Conservation (phyloP, 192 early-diverging fungal genomes). For the Backusella mclennaniae region DNA sequence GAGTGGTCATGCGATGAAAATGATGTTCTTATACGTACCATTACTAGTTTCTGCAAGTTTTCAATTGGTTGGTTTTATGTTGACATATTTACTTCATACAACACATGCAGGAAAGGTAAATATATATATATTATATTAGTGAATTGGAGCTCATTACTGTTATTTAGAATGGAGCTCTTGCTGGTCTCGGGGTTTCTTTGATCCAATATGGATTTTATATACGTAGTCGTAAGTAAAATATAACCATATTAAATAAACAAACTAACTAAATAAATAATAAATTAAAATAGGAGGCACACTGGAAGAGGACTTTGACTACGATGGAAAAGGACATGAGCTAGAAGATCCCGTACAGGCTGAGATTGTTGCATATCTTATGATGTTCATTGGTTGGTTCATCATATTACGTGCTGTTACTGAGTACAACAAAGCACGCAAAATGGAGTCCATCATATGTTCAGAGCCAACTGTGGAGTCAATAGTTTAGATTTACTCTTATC, state of each 20-base stretch:
- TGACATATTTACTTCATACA: constrained; percentile 85
- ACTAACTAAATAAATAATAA: neutral
- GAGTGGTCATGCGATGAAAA: neutral
- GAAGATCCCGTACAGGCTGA: neutral
- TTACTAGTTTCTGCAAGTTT: constrained; percentile 68
- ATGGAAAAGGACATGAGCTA: constrained; percentile 18
- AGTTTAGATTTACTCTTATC: neutral
- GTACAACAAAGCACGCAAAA: constrained; percentile 62
- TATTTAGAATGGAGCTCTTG: constrained; percentile 60
- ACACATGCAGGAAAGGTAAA: constrained; percentile 74
- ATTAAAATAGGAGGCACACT: constrained; percentile 26
- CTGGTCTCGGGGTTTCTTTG: constrained; percentile 76
- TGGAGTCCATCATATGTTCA: constrained; percentile 57
- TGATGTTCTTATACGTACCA: neutral
- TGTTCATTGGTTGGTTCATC: constrained; percentile 70
- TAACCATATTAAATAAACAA: neutral
- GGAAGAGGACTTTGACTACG: constrained; percentile 28
- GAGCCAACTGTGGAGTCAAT: neutral
- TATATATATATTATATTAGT: neutral
- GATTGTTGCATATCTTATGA: constrained; percentile 66
- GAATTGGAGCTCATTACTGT: neutral
- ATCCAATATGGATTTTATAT: constrained; percentile 71
- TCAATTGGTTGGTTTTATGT: constrained; percentile 80
- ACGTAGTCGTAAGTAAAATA: constrained; percentile 38
- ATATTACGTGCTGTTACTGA: constrained; percentile 66